These are phyloP conservation scores for Aspergillus funiculosus DNA, from an alignment of 495 filamentous ascomycete genomes.

Conservation along the genomic window DNA sequence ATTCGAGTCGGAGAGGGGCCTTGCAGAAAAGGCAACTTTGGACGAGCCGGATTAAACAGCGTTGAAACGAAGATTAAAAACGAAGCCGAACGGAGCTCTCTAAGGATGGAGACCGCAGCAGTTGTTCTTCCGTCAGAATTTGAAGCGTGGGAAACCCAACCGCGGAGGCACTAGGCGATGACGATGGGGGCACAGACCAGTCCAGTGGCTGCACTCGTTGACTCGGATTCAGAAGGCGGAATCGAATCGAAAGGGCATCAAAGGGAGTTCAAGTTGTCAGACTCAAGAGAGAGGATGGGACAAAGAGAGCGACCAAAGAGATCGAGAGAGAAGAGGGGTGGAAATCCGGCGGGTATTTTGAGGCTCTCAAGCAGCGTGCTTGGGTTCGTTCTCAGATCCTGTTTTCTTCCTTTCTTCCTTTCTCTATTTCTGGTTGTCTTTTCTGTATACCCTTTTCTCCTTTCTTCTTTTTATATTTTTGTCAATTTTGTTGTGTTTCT, in stretches of 20 bases:
- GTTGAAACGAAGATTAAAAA: slow-evolving; percentile 16
- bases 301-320: slow-evolving; percentile 1
- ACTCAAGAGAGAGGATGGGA: slow-evolving; percentile 6
- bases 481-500: slow-evolving; percentile 17
- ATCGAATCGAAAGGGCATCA: slow-evolving; percentile 28
- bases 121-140: slow-evolving; percentile 12
- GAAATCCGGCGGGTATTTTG: slow-evolving; percentile 4
- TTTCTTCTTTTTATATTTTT: slow-evolving; percentile 12
- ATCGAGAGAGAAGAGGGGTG: slow-evolving; percentile 14
- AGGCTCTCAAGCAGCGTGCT: too few relatives aligned
- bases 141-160: slow-evolving; percentile 14
- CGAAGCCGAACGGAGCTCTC: slow-evolving; percentile 22
- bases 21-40: slow-evolving; percentile 4
- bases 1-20: slow-evolving; percentile 11
- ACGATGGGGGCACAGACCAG: slow-evolving; percentile 44
- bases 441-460: slow-evolving; percentile 1
- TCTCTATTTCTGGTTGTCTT: not conserved
- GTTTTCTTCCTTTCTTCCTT: too few relatives aligned
- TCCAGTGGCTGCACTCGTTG: slow-evolving; percentile 46
- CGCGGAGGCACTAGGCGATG: slow-evolving; percentile 27
- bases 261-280: slow-evolving; percentile 16
- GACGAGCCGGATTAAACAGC: slow-evolving; percentile 10
- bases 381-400: too few relatives aligned
- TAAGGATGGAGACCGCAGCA: slow-evolving; percentile 15
- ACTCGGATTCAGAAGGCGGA: slow-evolving; percentile 19